A percentile compares a stretch with the other conserved stretches of the same genome.
These are phyloP conservation scores for Lachnellula occidentalis DNA, from an alignment of 2,329 filamentous ascomycete genomes.

Conservation along the genomic window DNA sequence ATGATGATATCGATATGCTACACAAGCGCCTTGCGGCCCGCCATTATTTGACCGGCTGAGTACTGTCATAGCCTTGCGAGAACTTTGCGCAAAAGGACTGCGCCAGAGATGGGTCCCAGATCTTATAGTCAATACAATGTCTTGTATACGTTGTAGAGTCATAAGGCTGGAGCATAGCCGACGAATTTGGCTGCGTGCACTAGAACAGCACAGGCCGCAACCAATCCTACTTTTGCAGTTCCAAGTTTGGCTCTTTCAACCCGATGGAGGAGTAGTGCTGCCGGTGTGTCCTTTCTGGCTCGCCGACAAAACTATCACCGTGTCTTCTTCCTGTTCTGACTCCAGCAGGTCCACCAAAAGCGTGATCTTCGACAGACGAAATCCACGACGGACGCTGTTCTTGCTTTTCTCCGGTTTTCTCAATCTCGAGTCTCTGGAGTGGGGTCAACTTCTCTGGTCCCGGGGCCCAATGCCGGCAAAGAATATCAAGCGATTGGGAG, in stretches of 20 bases:
- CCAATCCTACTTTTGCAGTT: too few species aligned
- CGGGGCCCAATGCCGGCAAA: not conserved
- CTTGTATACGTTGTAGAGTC: not conserved
- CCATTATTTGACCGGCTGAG: not conserved
- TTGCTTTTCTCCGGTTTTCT: not conserved
- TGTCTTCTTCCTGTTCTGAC: conserved; percentile 7
- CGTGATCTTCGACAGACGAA: conserved; percentile 9
- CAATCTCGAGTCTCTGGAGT: not conserved
- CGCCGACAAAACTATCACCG: conserved; percentile 20
- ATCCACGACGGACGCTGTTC: conserved; percentile 11
- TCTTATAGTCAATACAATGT: not conserved
- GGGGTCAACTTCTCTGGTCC: not conserved
- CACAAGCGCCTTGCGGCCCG: not conserved
- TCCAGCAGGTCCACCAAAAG: conserved; percentile 10
- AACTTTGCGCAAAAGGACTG: not conserved
- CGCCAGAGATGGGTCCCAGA: not conserved
- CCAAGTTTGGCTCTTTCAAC: too few species aligned
- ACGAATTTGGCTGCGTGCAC: too few species aligned
- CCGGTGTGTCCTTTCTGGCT: conserved; percentile 2
- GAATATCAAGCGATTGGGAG: conserved; percentile 20
- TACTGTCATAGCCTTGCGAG: not conserved
- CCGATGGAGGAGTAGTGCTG: conserved; percentile 5
- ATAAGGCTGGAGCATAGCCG: not conserved
- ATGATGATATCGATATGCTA: not conserved
- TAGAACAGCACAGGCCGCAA: too few species aligned